Evolutionary conservation across 768 basidiomycete genomes (phyloP).

Genomic region (Fomitopsis serialis): DNA sequence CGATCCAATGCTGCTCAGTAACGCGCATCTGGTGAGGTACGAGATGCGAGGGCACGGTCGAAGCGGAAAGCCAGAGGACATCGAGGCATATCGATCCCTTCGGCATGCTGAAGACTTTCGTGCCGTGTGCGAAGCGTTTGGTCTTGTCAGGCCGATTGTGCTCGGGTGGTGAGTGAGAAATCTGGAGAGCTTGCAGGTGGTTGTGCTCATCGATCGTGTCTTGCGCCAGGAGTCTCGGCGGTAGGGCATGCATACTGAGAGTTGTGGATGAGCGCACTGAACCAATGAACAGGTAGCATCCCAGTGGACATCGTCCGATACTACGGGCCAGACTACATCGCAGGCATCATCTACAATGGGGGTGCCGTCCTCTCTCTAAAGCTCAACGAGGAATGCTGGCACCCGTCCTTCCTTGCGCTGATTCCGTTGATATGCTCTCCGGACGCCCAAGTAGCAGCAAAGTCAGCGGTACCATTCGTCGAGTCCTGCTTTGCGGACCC

Average conservation of each 20-base stretch:
- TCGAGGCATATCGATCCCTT: slow-evolving; percentile 16
- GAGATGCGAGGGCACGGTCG: slow-evolving; percentile 29
- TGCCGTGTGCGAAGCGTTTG: slow-evolving; percentile 22
- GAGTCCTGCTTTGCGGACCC: slow-evolving; percentile 19
- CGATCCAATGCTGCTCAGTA: slow-evolving; percentile 22
- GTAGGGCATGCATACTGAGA: slow-evolving; percentile 5
- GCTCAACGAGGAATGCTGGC: background rate
- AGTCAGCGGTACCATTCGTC: slow-evolving; percentile 14
- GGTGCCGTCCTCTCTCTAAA: slow-evolving; percentile 16
- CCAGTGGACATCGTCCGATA: slow-evolving; percentile 15
- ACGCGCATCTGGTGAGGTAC: slow-evolving; percentile 27
- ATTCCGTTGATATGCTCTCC: slow-evolving; percentile 7
- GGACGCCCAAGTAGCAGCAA: slow-evolving; percentile 10
- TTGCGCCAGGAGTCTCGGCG: slow-evolving; percentile 19
- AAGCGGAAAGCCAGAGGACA: slow-evolving; percentile 19
- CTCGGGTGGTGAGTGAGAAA: slow-evolving; percentile 16
- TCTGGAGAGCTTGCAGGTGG: background rate
- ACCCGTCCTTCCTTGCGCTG: slow-evolving; percentile 2
- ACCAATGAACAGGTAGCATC: slow-evolving; percentile 1
- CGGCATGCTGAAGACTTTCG: slow-evolving; percentile 25
- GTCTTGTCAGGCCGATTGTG: slow-evolving; percentile 16
- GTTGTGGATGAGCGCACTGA: background rate
- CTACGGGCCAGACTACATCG: slow-evolving; percentile 16
- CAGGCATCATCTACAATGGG: slow-evolving; percentile 19
- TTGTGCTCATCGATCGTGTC: background rate